These are phyloP conservation scores for Jatropha podagrica DNA, from an alignment of 441 rosid genomes.

Conservation along the genomic window DNA sequence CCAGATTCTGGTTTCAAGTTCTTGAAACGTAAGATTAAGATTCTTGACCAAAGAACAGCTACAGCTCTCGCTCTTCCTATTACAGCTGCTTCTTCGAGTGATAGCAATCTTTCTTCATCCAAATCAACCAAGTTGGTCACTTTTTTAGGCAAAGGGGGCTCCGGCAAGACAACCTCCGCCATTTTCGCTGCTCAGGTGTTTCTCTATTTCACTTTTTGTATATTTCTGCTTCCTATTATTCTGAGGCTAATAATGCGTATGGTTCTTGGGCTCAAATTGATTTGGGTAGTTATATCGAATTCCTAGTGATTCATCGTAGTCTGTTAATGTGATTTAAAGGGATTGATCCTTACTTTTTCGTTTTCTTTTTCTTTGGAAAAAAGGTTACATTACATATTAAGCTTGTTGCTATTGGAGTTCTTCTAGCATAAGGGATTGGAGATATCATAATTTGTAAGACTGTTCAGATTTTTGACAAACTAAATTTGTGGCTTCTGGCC, in stretches of 20 bases:
- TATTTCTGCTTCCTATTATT: not conserved
- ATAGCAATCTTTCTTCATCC: slow-evolving; percentile 20
- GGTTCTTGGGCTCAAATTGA: not conserved
- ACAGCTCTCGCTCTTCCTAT: slow-evolving; percentile 22
- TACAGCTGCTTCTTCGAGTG: slow-evolving; percentile 19
- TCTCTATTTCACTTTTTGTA: not conserved
- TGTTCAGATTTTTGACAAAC: not conserved
- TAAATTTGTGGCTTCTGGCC: not conserved
- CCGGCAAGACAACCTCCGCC: slow-evolving; percentile 87
- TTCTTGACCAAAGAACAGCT: not conserved
- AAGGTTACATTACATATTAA: not conserved
- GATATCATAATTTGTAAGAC: not conserved
- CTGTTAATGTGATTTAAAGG: not conserved
- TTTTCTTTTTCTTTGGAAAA: no score
- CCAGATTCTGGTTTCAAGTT: slow-evolving; percentile 22
- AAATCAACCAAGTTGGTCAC: slow-evolving; percentile 58
- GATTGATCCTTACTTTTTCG: not conserved
- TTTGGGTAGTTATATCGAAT: not conserved
- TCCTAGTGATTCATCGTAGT: not conserved
- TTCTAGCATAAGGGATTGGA: not conserved
- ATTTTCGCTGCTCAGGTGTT: slow-evolving; percentile 84
- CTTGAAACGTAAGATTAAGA: slow-evolving; percentile 9
- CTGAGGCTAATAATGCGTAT: not conserved
- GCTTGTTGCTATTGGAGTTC: not conserved
- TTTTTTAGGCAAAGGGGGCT: slow-evolving; percentile 89